A percentile compares a stretch with the other conserved stretches of the same genome.
phyloP scores from a whole-genome alignment of 106 monocot genomes.

The Dioscorea alata region DNA sequence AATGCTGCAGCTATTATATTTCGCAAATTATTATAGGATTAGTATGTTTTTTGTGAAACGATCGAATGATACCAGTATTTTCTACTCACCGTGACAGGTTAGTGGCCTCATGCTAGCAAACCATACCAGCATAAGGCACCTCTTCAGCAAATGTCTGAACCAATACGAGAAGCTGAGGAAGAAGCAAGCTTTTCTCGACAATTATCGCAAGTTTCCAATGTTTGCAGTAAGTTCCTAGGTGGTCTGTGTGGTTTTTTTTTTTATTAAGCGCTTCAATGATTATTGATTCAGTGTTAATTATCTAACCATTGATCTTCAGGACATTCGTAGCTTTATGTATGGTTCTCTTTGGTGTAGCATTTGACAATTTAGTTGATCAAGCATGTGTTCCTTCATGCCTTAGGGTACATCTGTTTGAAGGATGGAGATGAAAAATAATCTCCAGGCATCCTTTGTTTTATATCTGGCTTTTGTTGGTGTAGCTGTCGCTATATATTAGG shows the following conservation, averaged over 20 bases:
- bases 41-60: neutral
- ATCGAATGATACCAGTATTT: neutral
- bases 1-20: neutral
- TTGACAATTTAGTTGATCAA: neutral
- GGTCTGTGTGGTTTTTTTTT: neutral
- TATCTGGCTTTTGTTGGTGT: too few species aligned
- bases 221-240: constrained; percentile 62
- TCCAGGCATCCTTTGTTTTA: too few species aligned
- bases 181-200: constrained; percentile 92
- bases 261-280: neutral
- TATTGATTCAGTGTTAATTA: neutral
- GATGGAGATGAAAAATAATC: too few species aligned
- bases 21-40: neutral
- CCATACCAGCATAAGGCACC: constrained; percentile 95
- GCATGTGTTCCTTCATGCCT: too few species aligned
- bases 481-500: too few species aligned
- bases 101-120: constrained; percentile 99
- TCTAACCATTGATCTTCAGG: neutral
- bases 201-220: constrained; percentile 95
- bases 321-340: neutral
- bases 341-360: neutral
- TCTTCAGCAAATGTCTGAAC: constrained; percentile 87
- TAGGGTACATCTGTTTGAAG: too few species aligned
- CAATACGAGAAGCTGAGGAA: constrained; percentile 94
- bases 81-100: constrained; percentile 34